Conservation (phyloP, 768 basidiomycete genomes). For the Obba rivulosa region DNA sequence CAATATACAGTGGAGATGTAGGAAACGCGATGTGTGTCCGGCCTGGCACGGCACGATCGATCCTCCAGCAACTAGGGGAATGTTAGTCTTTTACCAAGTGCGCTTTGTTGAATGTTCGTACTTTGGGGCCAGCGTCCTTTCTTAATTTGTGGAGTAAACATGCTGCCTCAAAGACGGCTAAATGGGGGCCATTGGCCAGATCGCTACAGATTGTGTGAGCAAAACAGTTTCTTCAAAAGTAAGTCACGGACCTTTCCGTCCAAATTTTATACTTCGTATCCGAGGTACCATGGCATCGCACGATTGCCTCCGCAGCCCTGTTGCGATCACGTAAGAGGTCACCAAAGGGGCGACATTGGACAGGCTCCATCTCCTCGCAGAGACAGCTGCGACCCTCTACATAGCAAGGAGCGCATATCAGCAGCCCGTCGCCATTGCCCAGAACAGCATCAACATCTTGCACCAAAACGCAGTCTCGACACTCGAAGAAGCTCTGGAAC, state of each 20-base stretch:
- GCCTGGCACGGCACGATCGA: neutral
- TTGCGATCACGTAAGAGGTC: constrained; percentile 41
- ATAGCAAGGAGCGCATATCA: constrained; percentile 69
- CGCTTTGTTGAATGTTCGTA: neutral
- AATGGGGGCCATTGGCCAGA: neutral
- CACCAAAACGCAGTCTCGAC: constrained; percentile 35
- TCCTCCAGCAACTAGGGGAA: neutral
- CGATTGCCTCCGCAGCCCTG: constrained; percentile 27
- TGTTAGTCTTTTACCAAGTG: neutral
- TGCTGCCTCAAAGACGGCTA: neutral
- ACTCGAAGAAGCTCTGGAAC: constrained; percentile 79
- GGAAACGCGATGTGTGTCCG: constrained; percentile 5
- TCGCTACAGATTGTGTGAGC: neutral
- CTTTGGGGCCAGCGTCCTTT: neutral
- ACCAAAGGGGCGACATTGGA: constrained; percentile 49
- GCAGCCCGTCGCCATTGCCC: constrained; percentile 36
- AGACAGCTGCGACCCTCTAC: constrained; percentile 71
- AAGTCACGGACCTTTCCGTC: neutral
- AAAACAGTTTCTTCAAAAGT: neutral
- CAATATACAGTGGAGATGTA: constrained; percentile 26
- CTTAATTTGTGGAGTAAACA: constrained; percentile 7
- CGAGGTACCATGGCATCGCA: neutral
- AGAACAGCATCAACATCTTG: constrained; percentile 7
- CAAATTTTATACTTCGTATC: neutral
- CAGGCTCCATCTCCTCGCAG: constrained; percentile 56